These are phyloP conservation scores for Chlorella vulgaris DNA, from an alignment of 139 green algal genomes.

Conservation along the genomic window DNA sequence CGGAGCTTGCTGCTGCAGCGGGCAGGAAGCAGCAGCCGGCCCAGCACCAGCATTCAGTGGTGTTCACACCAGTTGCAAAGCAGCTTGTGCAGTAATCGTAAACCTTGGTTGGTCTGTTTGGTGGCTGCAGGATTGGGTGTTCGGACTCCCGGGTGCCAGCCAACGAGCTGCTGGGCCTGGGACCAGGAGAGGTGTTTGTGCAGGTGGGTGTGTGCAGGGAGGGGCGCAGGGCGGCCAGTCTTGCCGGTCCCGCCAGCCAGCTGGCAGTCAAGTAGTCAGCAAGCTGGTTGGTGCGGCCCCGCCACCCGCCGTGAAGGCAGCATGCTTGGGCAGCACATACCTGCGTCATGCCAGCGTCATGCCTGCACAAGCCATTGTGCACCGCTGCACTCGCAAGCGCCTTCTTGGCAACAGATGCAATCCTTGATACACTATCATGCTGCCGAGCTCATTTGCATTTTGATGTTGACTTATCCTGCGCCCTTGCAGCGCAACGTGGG, in stretches of 20 bases:
- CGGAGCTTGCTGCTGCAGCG: too few species aligned
- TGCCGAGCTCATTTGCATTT: constrained; percentile 5
- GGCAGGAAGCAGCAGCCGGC: too few species aligned
- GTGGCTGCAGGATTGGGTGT: constrained; percentile 79
- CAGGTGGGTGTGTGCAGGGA: constrained; percentile 19
- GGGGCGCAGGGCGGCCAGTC: background rate
- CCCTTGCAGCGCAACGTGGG: constrained; percentile 79
- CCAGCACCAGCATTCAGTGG: background rate
- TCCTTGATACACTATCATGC: background rate
- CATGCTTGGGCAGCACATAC: too few species aligned
- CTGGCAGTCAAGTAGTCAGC: background rate
- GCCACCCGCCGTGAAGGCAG: too few species aligned
- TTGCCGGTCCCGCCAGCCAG: background rate
- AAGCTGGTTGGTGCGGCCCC: too few species aligned
- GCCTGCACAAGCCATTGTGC: too few species aligned
- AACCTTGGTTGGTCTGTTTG: too few species aligned
- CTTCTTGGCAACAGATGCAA: background rate
- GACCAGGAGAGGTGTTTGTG: constrained; percentile 82
- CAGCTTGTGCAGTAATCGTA: too few species aligned
- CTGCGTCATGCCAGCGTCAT: too few species aligned
- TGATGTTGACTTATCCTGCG: too few species aligned
- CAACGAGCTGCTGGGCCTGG: constrained; percentile 74
- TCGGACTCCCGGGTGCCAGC: constrained; percentile 73
- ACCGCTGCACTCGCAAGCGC: too few species aligned
- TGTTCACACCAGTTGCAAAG: too few species aligned